Conservation (phyloP, 2,329 filamentous ascomycete genomes). For the Thelonectria discophora region DNA sequence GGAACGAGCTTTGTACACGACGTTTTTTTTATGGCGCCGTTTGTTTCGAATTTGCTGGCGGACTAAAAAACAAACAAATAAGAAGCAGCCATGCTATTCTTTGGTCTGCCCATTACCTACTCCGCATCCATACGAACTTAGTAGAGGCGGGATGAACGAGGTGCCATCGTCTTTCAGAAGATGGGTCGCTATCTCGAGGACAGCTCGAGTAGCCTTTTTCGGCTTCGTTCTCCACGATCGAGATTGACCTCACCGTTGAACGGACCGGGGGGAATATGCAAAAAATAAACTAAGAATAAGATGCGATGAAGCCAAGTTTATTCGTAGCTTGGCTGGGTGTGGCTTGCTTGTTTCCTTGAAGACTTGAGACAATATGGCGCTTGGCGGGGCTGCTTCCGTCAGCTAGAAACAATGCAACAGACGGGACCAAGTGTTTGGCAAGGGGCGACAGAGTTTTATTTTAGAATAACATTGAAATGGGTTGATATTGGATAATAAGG, state of each 20-base stretch:
- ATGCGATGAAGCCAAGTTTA: too few species aligned
- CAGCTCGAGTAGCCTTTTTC: background rate
- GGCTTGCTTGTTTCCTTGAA: background rate
- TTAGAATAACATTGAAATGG: conserved; percentile 6
- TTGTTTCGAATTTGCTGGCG: background rate
- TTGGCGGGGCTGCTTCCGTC: background rate
- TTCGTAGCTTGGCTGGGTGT: background rate
- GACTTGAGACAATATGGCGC: background rate
- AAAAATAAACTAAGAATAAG: too few species aligned
- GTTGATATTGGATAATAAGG: conserved; percentile 1
- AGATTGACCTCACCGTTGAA: background rate
- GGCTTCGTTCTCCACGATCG: background rate
- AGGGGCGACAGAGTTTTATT: conserved; percentile 10
- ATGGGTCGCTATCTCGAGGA: background rate
- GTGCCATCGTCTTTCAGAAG: background rate
- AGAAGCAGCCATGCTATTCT: background rate
- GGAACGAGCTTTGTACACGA: background rate
- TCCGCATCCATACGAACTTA: background rate
- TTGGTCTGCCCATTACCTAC: too few species aligned
- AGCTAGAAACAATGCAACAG: background rate
- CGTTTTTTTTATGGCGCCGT: background rate
- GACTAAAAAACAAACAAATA: background rate
- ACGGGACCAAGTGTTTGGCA: background rate
- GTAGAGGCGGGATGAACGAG: background rate
- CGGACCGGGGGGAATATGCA: too few species aligned